Evolutionary conservation across 805 yeast species (phyloP), one percentile per base, ranked within the genome.

Genomic region (Saturnispora sekii): DNA sequence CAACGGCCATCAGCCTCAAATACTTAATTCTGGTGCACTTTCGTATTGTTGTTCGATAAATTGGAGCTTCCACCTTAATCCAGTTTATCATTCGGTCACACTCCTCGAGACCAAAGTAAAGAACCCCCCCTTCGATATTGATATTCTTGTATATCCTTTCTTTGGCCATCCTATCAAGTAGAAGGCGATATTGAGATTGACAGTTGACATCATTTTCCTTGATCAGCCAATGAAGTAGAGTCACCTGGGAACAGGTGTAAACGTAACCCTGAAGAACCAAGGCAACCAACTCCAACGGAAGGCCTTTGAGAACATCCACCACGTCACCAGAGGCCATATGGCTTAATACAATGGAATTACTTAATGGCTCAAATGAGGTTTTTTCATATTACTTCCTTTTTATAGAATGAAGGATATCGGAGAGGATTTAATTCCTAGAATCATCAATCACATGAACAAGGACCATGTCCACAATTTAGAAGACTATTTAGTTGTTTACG

Each of bases 391-490:
- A 17, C 29, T 16, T 14, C 26, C 10, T 35, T 31, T 29, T 31
- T 16, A 4, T 16, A 28, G 5, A 6, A 14, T 10, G 16, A 17
- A 17, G 29, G 38, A 31, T 6, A 31, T 38, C 14, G 38, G 32
- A 11, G 14, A 18, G 12, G 38, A 31, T 17, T 2, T 46, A 4
- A 32, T 40, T 15, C 31, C 56, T 14, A 65, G 84, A 56, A 83
- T 86, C 41, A 63, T 79, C n/a, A 59, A 70, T 21, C 93, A 85
- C 60, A 84, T 87, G 95, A 87, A 86, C 69, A 70, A 69, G 49
- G 84, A 79, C 66, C 95, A 87, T 62, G 70, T 66, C 45, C 66
- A 82, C 56, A 77, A 90, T 10, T 66, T 88, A 30, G 76, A 73
- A 53, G 96, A 88, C 63, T 84, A 79, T 58, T 65, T 86, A 17